A percentile compares a stretch with the other conserved stretches of the same genome.
Evolutionary conservation across 2,329 filamentous ascomycete genomes (phyloP).

Genomic region (Neurospora sp.): DNA sequence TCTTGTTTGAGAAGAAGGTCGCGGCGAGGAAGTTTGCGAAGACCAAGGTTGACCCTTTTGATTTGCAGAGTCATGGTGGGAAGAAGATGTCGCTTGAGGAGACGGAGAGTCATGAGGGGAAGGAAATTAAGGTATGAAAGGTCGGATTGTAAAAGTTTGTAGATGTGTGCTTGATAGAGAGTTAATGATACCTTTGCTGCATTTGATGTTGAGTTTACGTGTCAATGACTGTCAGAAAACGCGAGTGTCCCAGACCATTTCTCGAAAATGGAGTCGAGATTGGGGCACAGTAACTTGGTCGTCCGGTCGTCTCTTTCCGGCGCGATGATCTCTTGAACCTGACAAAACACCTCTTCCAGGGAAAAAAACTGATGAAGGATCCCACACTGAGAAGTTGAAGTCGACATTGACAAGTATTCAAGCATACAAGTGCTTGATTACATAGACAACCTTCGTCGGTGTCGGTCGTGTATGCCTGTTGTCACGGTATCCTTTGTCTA

Average conservation of each 20-base stretch:
- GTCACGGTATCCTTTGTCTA: neutral
- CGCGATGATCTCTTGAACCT: too few species aligned
- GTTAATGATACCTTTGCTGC: neutral
- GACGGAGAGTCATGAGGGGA: neutral
- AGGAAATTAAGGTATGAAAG: neutral
- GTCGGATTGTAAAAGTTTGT: neutral
- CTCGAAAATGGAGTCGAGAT: neutral
- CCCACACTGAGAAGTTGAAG: too few species aligned
- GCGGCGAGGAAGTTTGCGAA: conserved; percentile 10
- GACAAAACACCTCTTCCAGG: too few species aligned
- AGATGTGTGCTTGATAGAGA: neutral
- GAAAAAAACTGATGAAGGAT: too few species aligned
- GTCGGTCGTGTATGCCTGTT: too few species aligned
- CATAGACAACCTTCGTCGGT: too few species aligned
- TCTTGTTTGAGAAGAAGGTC: conserved; percentile 20
- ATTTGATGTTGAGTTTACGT: neutral
- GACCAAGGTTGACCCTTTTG: conserved; percentile 7
- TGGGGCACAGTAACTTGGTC: neutral
- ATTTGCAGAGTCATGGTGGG: neutral
- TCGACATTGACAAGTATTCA: too few species aligned
- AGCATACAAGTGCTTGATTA: too few species aligned
- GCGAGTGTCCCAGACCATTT: neutral
- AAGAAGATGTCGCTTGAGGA: neutral
- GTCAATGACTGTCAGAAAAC: neutral
- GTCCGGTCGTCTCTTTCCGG: neutral